Base-by-base conservation (phyloP, 768 basidiomycete species). In the Rhizopogon sp. region DNA sequence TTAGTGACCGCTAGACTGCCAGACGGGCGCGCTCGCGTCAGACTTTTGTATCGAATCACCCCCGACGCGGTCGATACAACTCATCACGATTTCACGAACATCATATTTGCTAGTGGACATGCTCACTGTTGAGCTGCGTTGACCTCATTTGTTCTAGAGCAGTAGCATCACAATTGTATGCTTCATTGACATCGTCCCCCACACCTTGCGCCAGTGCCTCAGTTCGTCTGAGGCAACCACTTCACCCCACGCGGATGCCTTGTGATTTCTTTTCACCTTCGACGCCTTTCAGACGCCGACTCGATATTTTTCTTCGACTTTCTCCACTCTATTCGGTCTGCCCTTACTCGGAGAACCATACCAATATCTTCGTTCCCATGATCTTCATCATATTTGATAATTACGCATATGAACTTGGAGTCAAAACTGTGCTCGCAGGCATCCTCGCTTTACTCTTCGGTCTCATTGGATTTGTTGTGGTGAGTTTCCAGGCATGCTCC, bases 401-500 rank as follows among this genome's bases (percentile, higher is more conserved):
- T 35, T 39, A 39, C 28, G 28, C 55, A 28, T 44, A 56, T 39
- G 14, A 56, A 13, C 43, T 55, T 17, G 53, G 42, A 16, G 43
- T 43, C 31, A 54, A 54, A 37, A 44, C 62, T 46, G 47, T 62
- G 17, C 50, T 63, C 39, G 58, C 64, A n/a, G 62, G 60, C 31
- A 43, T 67, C 13, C 49, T 62, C n/a, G 66, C 67, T 5, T 55
- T 61, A 20, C 57, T 62, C 9, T 56, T 62, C 28, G 60, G 64
- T 50, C 59, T 61, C 17, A 55, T 68, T 22, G 64, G 64, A 17
- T 64, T 63, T 54, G 59, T 66, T 31, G 54, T 66, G 40, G 67
- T 68, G 17, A 40, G 64, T 58, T 11, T 29, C 28, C 41, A 31
- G 10, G 14, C 2, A n/a, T 25, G 25, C 25, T 25, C 1, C 5